Conservation (phyloP, 106 monocot species). For the Posidonia australis region DNA sequence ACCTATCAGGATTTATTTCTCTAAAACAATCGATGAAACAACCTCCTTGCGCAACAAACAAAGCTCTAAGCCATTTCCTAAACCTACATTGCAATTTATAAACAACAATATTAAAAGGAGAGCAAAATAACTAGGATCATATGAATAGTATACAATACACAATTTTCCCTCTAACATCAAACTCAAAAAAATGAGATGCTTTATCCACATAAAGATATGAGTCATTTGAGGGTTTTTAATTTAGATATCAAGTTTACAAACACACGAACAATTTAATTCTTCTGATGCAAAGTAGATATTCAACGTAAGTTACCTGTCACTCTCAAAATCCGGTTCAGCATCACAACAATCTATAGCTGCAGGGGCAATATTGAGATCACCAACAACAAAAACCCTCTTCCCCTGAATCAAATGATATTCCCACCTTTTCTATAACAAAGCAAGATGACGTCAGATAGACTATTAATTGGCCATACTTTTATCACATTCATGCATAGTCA, state of each 20-base stretch:
- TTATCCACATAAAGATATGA: background rate
- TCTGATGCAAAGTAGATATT: background rate
- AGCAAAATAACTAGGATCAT: background rate
- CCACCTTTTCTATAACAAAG: slow-evolving; percentile 87
- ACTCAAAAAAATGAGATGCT: background rate
- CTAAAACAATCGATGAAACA: slow-evolving; percentile 18
- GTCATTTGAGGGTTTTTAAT: background rate
- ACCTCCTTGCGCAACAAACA: slow-evolving; percentile 15
- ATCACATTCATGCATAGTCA: too few relatives aligned
- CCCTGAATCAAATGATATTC: slow-evolving; percentile 53
- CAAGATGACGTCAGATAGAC: background rate
- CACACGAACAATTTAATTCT: too few relatives aligned
- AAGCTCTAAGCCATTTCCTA: slow-evolving; percentile 19
- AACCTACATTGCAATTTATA: slow-evolving; percentile 10
- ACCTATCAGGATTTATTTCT: slow-evolving; percentile 22
- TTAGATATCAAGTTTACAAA: background rate
- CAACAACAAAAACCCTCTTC: slow-evolving; percentile 79
- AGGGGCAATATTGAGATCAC: slow-evolving; percentile 98
- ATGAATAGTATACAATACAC: background rate
- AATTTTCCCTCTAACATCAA: background rate
- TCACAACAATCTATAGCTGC: slow-evolving; percentile 80
- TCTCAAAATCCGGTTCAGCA: slow-evolving; percentile 77
- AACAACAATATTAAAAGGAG: background rate
- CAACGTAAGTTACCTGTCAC: slow-evolving; percentile 38
- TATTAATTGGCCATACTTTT: too few relatives aligned